A percentile compares a stretch with the other conserved stretches of the same genome.
phyloP scores from a whole-genome alignment of 176 grass and related monocot genomes.

The Leersia perrieri region DNA sequence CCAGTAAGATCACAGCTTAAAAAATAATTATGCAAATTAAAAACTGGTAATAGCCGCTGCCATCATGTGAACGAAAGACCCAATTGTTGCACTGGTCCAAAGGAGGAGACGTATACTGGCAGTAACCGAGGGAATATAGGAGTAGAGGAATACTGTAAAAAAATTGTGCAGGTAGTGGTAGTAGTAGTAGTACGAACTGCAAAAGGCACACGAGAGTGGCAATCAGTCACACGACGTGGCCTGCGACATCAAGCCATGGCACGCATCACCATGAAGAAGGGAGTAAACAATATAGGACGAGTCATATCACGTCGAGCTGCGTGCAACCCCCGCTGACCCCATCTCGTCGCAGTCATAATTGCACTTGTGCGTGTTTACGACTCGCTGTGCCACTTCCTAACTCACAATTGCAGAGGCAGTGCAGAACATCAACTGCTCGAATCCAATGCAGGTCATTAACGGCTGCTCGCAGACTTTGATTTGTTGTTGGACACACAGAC shows the following conservation, averaged over 20 bases:
- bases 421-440: background rate
- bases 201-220: slow-evolving; percentile 7
- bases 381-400: background rate
- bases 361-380: background rate
- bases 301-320: slow-evolving; percentile 33
- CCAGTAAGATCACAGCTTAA: background rate
- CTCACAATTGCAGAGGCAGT: background rate
- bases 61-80: slow-evolving; percentile 6
- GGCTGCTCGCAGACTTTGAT: background rate
- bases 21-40: background rate
- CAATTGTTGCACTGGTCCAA: background rate
- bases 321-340: background rate
- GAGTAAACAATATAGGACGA: background rate
- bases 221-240: background rate
- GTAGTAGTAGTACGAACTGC: background rate
- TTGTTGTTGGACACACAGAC: background rate
- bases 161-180: background rate
- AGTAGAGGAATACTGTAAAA: background rate
- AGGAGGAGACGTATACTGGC: background rate
- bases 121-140: background rate
- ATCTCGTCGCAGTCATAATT: background rate
- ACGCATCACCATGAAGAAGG: slow-evolving; percentile 14
- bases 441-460: slow-evolving; percentile 40
- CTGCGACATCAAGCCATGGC: slow-evolving; percentile 19
- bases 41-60: background rate